phyloP scores from a whole-genome alignment of 495 filamentous ascomycete species.

The Podospora anserina region DNA sequence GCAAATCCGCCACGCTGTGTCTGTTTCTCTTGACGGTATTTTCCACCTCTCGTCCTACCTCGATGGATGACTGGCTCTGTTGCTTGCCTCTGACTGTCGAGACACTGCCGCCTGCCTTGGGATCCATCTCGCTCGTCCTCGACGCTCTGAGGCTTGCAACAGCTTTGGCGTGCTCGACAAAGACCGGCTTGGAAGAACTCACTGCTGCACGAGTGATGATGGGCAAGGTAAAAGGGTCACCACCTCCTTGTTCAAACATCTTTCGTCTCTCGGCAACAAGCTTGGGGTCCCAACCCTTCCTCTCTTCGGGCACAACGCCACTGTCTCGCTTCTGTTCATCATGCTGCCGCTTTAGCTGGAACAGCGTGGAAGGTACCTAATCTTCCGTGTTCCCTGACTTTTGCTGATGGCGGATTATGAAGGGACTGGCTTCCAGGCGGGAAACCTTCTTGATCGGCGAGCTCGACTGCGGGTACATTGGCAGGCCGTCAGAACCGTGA shows the following conservation, averaged over 20 bases:
- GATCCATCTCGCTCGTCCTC: neutral
- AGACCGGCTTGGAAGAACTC: slow-evolving; percentile 2
- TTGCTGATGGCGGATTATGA: neutral
- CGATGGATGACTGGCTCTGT: slow-evolving; percentile 1
- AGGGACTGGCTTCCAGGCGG: neutral
- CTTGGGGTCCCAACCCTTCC: slow-evolving; percentile 32
- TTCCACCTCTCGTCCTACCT: slow-evolving; percentile 2
- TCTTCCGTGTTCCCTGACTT: neutral
- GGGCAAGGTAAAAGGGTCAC: slow-evolving; percentile 13
- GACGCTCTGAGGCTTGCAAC: slow-evolving; percentile 15
- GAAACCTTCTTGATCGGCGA: neutral
- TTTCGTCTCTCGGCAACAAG: slow-evolving; percentile 35
- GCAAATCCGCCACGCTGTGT: slow-evolving; percentile 38
- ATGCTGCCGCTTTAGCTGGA: neutral
- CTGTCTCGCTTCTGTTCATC: neutral
- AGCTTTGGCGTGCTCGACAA: slow-evolving; percentile 4
- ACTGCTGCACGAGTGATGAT: slow-evolving; percentile 10
- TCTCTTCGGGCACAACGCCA: slow-evolving; percentile 3
- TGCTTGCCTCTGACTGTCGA: neutral
- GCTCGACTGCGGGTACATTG: neutral
- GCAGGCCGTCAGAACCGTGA: neutral
- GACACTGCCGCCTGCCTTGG: neutral
- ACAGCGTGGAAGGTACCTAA: slow-evolving; percentile 10
- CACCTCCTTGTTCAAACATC: slow-evolving; percentile 29
- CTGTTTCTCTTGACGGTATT: slow-evolving; percentile 22